These are phyloP conservation scores for Saprolegnia diclina DNA, from an alignment of 352 stramenopile species.

Conservation along the genomic window DNA sequence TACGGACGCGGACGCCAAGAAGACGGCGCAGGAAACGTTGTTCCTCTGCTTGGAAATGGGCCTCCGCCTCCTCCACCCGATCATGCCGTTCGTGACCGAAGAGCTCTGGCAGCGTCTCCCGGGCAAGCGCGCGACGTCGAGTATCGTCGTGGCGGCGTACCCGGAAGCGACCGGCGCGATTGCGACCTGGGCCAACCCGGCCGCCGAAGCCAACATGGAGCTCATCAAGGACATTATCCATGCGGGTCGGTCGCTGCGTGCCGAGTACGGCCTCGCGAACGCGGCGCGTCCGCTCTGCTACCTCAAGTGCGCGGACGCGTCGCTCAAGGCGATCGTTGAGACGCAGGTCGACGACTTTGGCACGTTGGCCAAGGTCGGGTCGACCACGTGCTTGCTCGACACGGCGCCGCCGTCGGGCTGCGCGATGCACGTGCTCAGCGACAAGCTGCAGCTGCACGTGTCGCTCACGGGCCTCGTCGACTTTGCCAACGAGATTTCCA, in stretches of 20 bases:
- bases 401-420: conserved; percentile 79
- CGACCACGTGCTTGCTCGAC: conserved; percentile 83
- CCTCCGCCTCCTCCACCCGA: conserved; percentile 95
- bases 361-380: conserved; percentile 90
- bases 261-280: conserved; percentile 7
- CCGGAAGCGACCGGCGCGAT: conserved; percentile 77
- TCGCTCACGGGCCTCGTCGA: conserved; percentile 77
- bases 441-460: conserved; percentile 88
- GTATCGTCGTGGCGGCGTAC: conserved; percentile 61
- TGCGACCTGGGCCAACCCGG: conserved; percentile 66
- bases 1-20: conserved; percentile 53
- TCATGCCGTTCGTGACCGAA: conserved; percentile 99
- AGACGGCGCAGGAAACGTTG: conserved; percentile 88
- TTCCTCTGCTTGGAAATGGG: conserved; percentile 93
- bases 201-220: conserved; percentile 85
- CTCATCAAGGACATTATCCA: conserved; percentile 88
- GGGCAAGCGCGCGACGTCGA: conserved; percentile 51
- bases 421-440: conserved; percentile 93
- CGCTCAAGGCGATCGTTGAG: conserved; percentile 64
- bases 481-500: conserved; percentile 85
- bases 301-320: conserved; percentile 84
- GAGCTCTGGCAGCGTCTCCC: conserved; percentile 92
- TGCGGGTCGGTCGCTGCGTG: conserved; percentile 88
- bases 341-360: conserved; percentile 91
- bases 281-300: conserved; percentile 69